Conservation (phyloP, 225 moss, liverwort and hornwort species). For the Thuidium tamariscinum region DNA sequence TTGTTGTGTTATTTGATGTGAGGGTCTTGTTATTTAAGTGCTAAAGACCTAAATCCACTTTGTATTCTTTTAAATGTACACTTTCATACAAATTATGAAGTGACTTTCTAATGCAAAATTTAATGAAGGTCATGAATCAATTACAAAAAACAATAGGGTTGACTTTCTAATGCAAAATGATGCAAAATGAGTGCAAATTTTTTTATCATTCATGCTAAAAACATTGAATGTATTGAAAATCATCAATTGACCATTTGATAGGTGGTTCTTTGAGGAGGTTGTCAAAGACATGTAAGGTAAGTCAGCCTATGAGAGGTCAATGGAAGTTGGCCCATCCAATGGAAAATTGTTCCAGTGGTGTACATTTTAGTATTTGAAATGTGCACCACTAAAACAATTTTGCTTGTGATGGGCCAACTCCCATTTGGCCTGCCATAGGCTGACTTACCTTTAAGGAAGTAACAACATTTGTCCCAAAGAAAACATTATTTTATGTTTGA, state of each 20-base stretch:
- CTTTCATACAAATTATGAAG: not conserved
- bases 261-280: not conserved
- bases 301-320: no score
- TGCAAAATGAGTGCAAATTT: not conserved
- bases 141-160: not conserved
- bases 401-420: no score
- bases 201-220: not conserved
- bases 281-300: not conserved
- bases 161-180: no score
- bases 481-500: not conserved
- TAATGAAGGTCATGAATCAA: not conserved
- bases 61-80: not conserved
- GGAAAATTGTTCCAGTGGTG: no score
- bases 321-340: no score
- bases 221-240: not conserved
- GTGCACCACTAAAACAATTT: no score
- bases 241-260: not conserved
- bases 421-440: no score
- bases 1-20: not conserved
- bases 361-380: no score
- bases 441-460: no score
- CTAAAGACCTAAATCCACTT: not conserved
- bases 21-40: rapidly evolving
- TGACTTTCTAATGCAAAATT: not conserved
- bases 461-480: no score